Percentiles rank a stretch among this genome's conserved stretches.
Conservation (phyloP, 345 rosid genomes). For the Lumnitzera racemosa region DNA sequence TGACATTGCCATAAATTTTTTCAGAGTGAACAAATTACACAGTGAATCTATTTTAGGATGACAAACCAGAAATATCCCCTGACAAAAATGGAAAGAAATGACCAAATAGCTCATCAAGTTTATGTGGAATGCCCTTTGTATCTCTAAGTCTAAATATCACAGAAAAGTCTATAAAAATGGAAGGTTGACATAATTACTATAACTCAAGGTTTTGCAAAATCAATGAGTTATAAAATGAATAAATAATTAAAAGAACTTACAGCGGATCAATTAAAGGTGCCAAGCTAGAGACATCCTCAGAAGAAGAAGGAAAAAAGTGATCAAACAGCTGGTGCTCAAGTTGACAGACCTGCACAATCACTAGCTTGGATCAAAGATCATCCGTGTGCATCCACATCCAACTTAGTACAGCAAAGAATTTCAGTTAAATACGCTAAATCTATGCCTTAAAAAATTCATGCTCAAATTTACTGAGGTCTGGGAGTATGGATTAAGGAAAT, state of each 20-base stretch:
- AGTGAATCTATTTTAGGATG: neutral
- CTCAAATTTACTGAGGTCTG: too few species aligned
- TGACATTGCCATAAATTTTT: neutral
- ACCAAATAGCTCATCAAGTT: neutral
- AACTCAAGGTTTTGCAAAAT: constrained; percentile 1
- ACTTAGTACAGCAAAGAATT: too few species aligned
- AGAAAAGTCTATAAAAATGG: too few species aligned
- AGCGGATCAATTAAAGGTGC: constrained; percentile 89
- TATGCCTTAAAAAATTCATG: too few species aligned
- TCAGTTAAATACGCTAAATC: too few species aligned
- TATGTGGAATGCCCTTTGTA: too few species aligned
- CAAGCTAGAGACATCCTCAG: constrained; percentile 81
- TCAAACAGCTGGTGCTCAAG: constrained; percentile 92
- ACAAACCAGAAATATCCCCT: neutral
- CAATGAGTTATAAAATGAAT: constrained; percentile 1
- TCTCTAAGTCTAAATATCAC: too few species aligned
- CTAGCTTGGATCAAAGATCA: neutral
- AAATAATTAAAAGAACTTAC: constrained; percentile 38
- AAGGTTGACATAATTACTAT: neutral
- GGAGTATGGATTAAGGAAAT: too few species aligned
- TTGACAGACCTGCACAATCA: constrained; percentile 76
- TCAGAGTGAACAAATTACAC: neutral
- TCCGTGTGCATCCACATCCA: too few species aligned
- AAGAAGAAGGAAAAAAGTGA: constrained; percentile 91
- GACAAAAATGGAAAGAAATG: neutral